Base-by-base conservation (phyloP, 169 alveolate genomes). In the Plasmodium malariae region DNA sequence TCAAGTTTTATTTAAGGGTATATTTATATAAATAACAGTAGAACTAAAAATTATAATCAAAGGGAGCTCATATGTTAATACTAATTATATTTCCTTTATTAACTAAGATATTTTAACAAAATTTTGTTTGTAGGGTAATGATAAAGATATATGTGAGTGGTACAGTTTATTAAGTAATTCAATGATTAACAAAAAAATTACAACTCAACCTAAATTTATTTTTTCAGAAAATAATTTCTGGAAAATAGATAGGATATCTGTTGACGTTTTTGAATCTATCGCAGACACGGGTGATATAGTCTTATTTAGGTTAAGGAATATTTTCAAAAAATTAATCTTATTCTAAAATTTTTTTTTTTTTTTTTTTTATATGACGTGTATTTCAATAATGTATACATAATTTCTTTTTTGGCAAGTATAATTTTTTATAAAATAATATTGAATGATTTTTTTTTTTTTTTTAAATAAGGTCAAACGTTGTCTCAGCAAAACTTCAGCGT, bases 231-330 rank as follows among this genome's bases (percentile, higher is more conserved):
- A 59, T 43, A 65, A 60, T 40, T 94, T 90, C 43, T 94, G 96
- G 95, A 94, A 94, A 74, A 65, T 85, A 1, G 90, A 69, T 48
- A 36, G 93, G 54, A 87, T 94, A 45, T 76, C 95, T n/a, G 92
- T 92, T 28, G 88, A 60, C 11, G 85, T 76, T 71, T 94, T 94
- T 72, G 88, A 74, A 49, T 40, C 62, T 0, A 68, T 90, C 30
- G 96, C 93, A n/a, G 94, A 90, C 24, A 92, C 96, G 7, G 97
- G 96, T 54, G 97, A 95, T 72, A 83, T 95, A 43, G 51, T 95
- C 3, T 73, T 95, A 32, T 95, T 95, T 80, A 70, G 91, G 94
- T 90, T 68, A 43, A 86, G 76, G 54, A 74, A 71, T 32, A 83
- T 88, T 69, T 68, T 48, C 4, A n/a, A 36, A 34, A 67, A 37